Base-by-base conservation (phyloP, 2,329 filamentous ascomycete species). In the Corniculantispora saksenae region DNA sequence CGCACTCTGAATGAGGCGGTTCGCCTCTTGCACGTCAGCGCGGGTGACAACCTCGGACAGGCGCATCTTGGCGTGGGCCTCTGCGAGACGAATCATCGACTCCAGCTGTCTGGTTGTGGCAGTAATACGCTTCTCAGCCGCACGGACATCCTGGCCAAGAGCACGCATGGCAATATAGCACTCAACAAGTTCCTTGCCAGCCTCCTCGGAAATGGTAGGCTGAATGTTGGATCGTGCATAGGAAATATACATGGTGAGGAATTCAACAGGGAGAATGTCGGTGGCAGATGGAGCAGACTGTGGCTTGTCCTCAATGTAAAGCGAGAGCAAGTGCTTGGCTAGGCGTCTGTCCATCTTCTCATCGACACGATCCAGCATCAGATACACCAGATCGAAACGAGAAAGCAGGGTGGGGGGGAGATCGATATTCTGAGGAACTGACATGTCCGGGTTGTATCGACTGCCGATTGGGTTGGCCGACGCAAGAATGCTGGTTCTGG, bases 51-150 rank as follows among this genome's bases (percentile, higher is more conserved):
- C 86, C 3, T 83, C 76, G 0, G 91, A 87, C 6, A 99, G 86
- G 4, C 95, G 91, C 96, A 99, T 99, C 79, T 97, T 97, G 58
- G 95, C 96, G 78, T 99, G 96, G 0, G 94, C 95, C 81, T 99
- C 95, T 1, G 94, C 82, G 3, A 99, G 90, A 67, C 95, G 94
- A 75, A 99, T 98, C 96, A 99, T 99, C 54, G 91, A 95, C 80
- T 99, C 96, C 7, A 99, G 85, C 79, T 99, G 95, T 75, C 95
- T 88, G 0, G 96, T 99, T 3, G 95, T 99, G 48, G 95, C 95
- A 0, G 95, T 99, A 80, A 99, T 99, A 70, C 95, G 92, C 78
- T 96, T 94, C 78, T 99, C 96, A 3, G 92, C 87, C 2, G 93
- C 86, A 57, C 94, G 92, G 43, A 94, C 90, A 71, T 94, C 91